These are phyloP conservation scores for Gymnopus androsaceus DNA, from an alignment of 1,284 basidiomycete genomes.

Conservation along the genomic window DNA sequence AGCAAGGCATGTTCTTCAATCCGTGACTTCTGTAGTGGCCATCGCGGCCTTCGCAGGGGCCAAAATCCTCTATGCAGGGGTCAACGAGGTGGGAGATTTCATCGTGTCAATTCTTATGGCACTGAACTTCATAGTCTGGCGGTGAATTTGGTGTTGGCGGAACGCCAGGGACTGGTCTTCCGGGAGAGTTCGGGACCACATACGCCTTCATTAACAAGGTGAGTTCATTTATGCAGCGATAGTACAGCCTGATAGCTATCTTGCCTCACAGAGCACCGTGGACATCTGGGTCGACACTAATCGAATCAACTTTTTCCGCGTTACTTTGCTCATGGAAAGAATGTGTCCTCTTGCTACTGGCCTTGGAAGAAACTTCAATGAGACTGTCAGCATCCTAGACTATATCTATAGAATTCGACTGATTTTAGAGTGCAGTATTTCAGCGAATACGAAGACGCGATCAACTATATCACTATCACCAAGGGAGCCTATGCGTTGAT, in stretches of 20 bases:
- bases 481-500: conserved; percentile 46
- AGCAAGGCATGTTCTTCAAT: background rate
- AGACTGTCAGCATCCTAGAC: conserved; percentile 35
- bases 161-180: conserved; percentile 38
- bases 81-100: conserved; percentile 34
- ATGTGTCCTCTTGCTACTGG: conserved; percentile 46
- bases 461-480: conserved; percentile 43
- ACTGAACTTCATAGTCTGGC: conserved; percentile 32
- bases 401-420: background rate
- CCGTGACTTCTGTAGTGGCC: background rate
- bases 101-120: background rate
- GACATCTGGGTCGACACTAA: conserved; percentile 50
- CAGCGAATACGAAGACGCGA: conserved; percentile 41
- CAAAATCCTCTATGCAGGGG: conserved; percentile 38
- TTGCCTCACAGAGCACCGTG: conserved; percentile 37
- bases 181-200: conserved; percentile 45
- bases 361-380: conserved; percentile 44
- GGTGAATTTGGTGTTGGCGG: conserved; percentile 43
- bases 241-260: background rate
- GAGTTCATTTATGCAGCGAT: background rate
- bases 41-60: conserved; percentile 8
- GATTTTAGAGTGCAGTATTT: conserved; percentile 37
- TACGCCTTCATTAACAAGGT: conserved; percentile 52
- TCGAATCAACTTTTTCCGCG: conserved; percentile 50
- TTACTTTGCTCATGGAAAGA: conserved; percentile 51